phyloP scores from a whole-genome alignment of 2,329 filamentous ascomycete species.

The Hirsutella thompsonii region DNA sequence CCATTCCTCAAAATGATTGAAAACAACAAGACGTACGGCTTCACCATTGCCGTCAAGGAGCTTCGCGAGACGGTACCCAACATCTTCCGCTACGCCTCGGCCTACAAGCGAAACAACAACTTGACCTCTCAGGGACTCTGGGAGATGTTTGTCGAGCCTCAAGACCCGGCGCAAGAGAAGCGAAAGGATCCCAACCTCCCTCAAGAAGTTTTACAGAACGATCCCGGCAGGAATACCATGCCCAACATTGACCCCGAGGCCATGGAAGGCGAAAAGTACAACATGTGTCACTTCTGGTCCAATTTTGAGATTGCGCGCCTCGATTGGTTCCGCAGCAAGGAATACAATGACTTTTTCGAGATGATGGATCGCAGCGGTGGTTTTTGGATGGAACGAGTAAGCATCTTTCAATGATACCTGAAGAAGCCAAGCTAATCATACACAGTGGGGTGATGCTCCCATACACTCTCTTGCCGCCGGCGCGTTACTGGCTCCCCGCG shows the following conservation, averaged over 20 bases:
- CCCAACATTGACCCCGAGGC: slow-evolving; percentile 77
- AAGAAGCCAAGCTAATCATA: slow-evolving; percentile 11
- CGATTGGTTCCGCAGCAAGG: slow-evolving; percentile 93
- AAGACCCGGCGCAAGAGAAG: slow-evolving; percentile 49
- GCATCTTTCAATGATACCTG: slow-evolving; percentile 6
- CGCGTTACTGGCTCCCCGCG: slow-evolving; percentile 63
- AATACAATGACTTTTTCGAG: slow-evolving; percentile 95
- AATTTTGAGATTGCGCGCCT: slow-evolving; percentile 97
- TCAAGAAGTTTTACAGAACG: slow-evolving; percentile 67
- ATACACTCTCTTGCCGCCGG: slow-evolving; percentile 96
- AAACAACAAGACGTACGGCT: slow-evolving; percentile 93
- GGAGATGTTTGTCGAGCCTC: slow-evolving; percentile 93
- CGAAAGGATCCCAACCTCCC: slow-evolving; percentile 56
- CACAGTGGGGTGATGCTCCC: slow-evolving; percentile 92
- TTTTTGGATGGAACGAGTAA: slow-evolving; percentile 97
- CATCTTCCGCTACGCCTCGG: slow-evolving; percentile 96
- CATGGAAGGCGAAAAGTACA: slow-evolving; percentile 97
- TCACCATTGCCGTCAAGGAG: slow-evolving; percentile 97
- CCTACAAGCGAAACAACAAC: slow-evolving; percentile 89
- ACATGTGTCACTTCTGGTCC: slow-evolving; percentile 99
- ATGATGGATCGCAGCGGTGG: slow-evolving; percentile 98
- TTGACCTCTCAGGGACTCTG: slow-evolving; percentile 83
- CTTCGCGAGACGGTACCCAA: slow-evolving; percentile 95
- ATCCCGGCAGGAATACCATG: slow-evolving; percentile 57
- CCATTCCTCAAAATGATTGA: slow-evolving; percentile 93